Percentiles rank a stretch among this genome's conserved stretches.
These are phyloP conservation scores for Exidia glandulosa DNA, from an alignment of 768 basidiomycete species.

Conservation along the genomic window DNA sequence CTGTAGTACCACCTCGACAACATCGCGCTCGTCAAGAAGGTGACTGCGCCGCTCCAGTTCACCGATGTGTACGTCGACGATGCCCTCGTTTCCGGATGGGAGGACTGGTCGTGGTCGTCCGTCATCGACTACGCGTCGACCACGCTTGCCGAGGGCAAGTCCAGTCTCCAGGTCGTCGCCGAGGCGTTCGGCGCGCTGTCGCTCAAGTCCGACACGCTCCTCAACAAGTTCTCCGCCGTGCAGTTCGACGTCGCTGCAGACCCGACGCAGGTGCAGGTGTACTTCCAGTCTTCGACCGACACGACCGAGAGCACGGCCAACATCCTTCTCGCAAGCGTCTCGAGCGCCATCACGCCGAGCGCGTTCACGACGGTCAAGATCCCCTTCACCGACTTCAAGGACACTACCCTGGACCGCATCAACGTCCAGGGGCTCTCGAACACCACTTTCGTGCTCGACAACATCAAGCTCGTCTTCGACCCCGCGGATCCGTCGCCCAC, in stretches of 20 bases:
- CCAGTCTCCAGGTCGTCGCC: slow-evolving; percentile 32
- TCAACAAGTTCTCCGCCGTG: slow-evolving; percentile 34
- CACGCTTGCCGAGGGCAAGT: slow-evolving; percentile 29
- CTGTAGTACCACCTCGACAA: too few species aligned
- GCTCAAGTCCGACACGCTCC: slow-evolving; percentile 30
- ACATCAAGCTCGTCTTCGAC: too few species aligned
- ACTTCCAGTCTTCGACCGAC: too few species aligned
- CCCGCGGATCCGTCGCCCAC: too few species aligned
- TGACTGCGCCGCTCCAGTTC: too few species aligned
- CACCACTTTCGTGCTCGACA: neutral
- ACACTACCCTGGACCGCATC: neutral
- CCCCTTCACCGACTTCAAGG: neutral
- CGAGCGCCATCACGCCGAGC: neutral
- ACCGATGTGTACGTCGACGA: too few species aligned
- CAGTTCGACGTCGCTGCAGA: slow-evolving; percentile 44
- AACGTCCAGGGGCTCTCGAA: neutral
- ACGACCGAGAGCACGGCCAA: too few species aligned
- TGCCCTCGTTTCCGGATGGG: slow-evolving; percentile 35
- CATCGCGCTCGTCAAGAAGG: too few species aligned
- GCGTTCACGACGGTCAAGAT: neutral
- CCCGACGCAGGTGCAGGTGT: too few species aligned
- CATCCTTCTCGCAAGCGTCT: neutral
- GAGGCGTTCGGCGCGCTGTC: slow-evolving; percentile 34
- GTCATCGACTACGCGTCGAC: slow-evolving; percentile 33
- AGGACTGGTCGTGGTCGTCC: slow-evolving; percentile 42